Base-by-base conservation (phyloP, 202 grass and related monocot species). In the Alloteropsis angusta region DNA sequence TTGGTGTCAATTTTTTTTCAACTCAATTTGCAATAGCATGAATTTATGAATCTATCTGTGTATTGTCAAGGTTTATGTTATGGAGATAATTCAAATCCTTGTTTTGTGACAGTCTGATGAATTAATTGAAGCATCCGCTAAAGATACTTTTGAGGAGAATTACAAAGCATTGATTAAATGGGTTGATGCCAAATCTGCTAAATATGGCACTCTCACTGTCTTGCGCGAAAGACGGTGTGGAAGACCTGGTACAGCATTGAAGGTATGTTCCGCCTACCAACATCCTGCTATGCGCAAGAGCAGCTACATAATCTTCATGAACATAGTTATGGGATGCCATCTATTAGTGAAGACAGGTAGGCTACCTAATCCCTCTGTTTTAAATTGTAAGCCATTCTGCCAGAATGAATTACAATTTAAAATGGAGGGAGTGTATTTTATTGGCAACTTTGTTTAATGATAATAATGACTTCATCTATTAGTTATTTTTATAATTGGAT, bases 141-240 rank as follows among this genome's bases (percentile, higher is more conserved):
- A 90, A 90, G 92, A 99, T 73, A 77, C 76, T 79, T 99, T 99
- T 78, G 96, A 99, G 66, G 96, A 95, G 82, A 99, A 90, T 64
- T 96, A 91, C 60, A 93, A 95, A 75, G 90, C 93, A 91, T 76
- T 99, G 52, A 89, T 92, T 55, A 99, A 99, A 87, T 99, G 96
- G 96, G 90, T 84, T 54, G 92, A 99, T 82, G 42, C 89, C 71
- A 96, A 89, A 87, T 88, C 92, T 83, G 75, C 77, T 76, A 99
- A 96, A 72, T 99, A 93, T 28, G 87, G 82, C 32, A 87, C 84
- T 81, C 76, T 96, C 18, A 85, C 77, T n/a, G 84, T 99, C 54
- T 47, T 91, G 43, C 84, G 89, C 42, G 96, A 99, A 80, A 87
- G 73, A 76, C 87, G 79, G 5, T 84, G 82, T 77, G 86, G 88